Evolutionary conservation across 768 basidiomycete species (phyloP), one percentile per base, ranked within the genome.

Genomic region (Mycena galopus): DNA sequence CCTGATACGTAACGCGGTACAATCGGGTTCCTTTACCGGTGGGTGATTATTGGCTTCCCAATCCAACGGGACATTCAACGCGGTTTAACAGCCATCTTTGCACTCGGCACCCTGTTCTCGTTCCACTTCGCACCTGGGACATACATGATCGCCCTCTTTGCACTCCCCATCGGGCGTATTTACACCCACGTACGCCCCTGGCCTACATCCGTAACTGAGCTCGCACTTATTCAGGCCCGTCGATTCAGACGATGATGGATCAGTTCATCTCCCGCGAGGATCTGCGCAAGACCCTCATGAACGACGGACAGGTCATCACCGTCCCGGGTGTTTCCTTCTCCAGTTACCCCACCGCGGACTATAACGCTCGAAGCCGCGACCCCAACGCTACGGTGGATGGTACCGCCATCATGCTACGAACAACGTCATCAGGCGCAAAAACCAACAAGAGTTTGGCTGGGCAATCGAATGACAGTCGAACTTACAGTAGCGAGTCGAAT

Each of bases 81-180:
- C 19, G n/a, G 2, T 14, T 30, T 3, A 19, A 7, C 67, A 68
- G 69, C 69, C 23, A 19, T 71, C 21, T 71, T 64, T 27, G 69
- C 69, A 21, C 39, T 71, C 42, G 63, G 62, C 21, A 51, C 62
- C n/a, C 42, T 71, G 27, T 32, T 71, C n/a, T 56, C 55, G 16
- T 71, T 65, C 56, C 61, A 23, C n/a, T 71, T 65, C n/a, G n/a
- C n/a, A n/a, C n/a, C n/a, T n/a, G n/a, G n/a, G n/a, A n/a, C n/a
- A n/a, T n/a, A n/a, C n/a, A 65, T 71, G 53, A 2, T 65, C 6
- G 29, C 23, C 0, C 27, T 71, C n/a, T 71, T 71, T 32, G 55
- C 69, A 3, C 62, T 71, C 17, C 69, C 69, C 33, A 71, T 71
- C 14, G 69, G 63, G 32, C 69, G 69, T 14, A 59, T 71, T 11